Conservation (phyloP, 805 yeast genomes). For the Cephaloascus fragrans region DNA sequence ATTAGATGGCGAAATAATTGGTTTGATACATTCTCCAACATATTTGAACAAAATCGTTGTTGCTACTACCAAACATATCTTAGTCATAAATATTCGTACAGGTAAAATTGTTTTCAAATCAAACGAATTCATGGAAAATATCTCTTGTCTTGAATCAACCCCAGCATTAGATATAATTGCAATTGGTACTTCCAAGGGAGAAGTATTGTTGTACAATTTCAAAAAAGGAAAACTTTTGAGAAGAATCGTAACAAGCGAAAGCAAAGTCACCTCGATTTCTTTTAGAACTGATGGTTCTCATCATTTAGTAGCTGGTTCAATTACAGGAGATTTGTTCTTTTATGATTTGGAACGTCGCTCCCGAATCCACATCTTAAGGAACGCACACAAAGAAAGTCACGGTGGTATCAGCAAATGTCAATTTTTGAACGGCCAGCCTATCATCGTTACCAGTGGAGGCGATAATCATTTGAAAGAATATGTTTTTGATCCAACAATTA, state of each 20-base stretch:
- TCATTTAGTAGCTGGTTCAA: conserved; percentile 71
- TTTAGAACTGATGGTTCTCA: conserved; percentile 88
- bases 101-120: conserved; percentile 60
- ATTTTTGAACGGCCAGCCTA: conserved; percentile 87
- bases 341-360: conserved; percentile 68
- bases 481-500: conserved; percentile 87
- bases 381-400: conserved; percentile 58
- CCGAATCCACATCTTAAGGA: conserved; percentile 66
- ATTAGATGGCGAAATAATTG: conserved; percentile 65
- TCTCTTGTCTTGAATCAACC: conserved; percentile 68
- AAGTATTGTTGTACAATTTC: conserved; percentile 55
- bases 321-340: conserved; percentile 75
- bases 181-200: conserved; percentile 64
- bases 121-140: conserved; percentile 39
- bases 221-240: conserved; percentile 51
- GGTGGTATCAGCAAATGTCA: conserved; percentile 73
- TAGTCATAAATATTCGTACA: conserved; percentile 66
- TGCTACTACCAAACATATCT: conserved; percentile 57
- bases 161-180: conserved; percentile 85
- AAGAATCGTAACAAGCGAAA: conserved; percentile 35
- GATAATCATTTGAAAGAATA: conserved; percentile 85
- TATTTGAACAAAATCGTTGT: conserved; percentile 82
- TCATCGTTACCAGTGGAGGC: conserved; percentile 80
- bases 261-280: conserved; percentile 51
- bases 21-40: conserved; percentile 77